Conservation (phyloP, 2,329 filamentous ascomycete species). For the Penicillium decumbens region DNA sequence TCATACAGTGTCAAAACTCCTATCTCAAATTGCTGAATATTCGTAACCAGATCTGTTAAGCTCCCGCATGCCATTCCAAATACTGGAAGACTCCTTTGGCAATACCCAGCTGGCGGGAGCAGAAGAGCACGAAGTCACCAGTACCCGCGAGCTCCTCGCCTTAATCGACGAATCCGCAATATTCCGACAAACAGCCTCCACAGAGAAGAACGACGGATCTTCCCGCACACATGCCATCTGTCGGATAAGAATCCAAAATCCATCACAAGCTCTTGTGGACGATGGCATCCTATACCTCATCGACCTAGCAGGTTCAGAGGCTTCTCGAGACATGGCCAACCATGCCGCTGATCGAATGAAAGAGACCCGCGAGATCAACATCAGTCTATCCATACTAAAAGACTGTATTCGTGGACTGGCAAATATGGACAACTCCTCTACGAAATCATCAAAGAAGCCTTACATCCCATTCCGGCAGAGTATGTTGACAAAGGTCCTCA, state of each 20-base stretch:
- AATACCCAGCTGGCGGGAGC: slow-evolving; percentile 84
- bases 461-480: slow-evolving; percentile 48
- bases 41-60: slow-evolving; percentile 58
- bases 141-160: slow-evolving; percentile 72
- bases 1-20: no score
- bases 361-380: slow-evolving; percentile 49
- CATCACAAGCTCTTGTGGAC: neutral
- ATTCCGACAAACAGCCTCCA: slow-evolving; percentile 84
- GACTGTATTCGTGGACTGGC: slow-evolving; percentile 51
- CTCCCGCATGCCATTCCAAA: slow-evolving; percentile 30
- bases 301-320: slow-evolving; percentile 70
- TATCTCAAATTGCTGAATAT: no score
- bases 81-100: slow-evolving; percentile 62
- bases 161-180: slow-evolving; percentile 76
- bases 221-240: slow-evolving; percentile 85
- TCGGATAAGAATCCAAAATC: slow-evolving; percentile 28
- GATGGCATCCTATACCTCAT: slow-evolving; percentile 87
- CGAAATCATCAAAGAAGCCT: slow-evolving; percentile 25
- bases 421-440: slow-evolving; percentile 27
- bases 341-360: slow-evolving; percentile 46
- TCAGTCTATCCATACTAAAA: slow-evolving; percentile 49
- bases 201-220: slow-evolving; percentile 94
- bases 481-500: slow-evolving; percentile 47
- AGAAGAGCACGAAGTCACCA: slow-evolving; percentile 81
- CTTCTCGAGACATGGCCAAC: slow-evolving; percentile 40